Evolutionary conservation across 768 basidiomycete genomes (phyloP).

Genomic region (Aureoboletus auriporus): DNA sequence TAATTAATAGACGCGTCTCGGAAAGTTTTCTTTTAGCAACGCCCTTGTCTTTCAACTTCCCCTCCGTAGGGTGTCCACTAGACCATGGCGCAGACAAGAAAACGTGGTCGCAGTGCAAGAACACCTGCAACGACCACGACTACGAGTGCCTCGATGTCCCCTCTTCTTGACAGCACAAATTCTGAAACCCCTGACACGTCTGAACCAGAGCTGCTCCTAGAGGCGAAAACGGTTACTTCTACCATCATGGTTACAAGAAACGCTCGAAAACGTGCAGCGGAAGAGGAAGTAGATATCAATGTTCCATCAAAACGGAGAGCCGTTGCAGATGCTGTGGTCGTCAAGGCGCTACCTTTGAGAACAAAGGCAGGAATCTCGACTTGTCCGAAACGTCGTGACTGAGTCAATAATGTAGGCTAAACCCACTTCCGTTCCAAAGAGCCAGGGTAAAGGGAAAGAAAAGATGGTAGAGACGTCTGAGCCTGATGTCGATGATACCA

Average conservation of each 20-base stretch:
- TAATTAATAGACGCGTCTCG: slow-evolving; percentile 24
- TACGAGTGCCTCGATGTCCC: slow-evolving; percentile 44
- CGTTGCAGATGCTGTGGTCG: slow-evolving; percentile 24
- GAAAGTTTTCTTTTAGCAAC: slow-evolving; percentile 15
- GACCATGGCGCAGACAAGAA: slow-evolving; percentile 24
- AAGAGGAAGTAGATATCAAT: slow-evolving; percentile 27
- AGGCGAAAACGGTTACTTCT: slow-evolving; percentile 1
- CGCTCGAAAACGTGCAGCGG: slow-evolving; percentile 31
- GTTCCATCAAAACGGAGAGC: slow-evolving; percentile 33
- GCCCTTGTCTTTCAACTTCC: slow-evolving; percentile 7
- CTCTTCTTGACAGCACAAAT: slow-evolving; percentile 45
- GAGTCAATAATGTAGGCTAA: slow-evolving; percentile 15
- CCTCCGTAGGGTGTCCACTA: background rate
- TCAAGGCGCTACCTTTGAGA: slow-evolving; percentile 13
- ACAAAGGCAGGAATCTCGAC: slow-evolving; percentile 23
- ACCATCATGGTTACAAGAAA: slow-evolving; percentile 8
- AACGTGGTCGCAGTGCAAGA: slow-evolving; percentile 6
- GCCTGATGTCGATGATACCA: slow-evolving; percentile 27
- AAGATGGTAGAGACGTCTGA: slow-evolving; percentile 25
- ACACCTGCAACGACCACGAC: slow-evolving; percentile 27
- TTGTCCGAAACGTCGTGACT: slow-evolving; percentile 9
- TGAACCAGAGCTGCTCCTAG: slow-evolving; percentile 21
- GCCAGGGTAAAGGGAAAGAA: slow-evolving; percentile 26
- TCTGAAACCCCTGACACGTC: slow-evolving; percentile 58
- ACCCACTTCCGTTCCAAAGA: slow-evolving; percentile 1